Evolutionary conservation across 768 basidiomycete genomes (phyloP).

Genomic region (Lentinula raphanica): DNA sequence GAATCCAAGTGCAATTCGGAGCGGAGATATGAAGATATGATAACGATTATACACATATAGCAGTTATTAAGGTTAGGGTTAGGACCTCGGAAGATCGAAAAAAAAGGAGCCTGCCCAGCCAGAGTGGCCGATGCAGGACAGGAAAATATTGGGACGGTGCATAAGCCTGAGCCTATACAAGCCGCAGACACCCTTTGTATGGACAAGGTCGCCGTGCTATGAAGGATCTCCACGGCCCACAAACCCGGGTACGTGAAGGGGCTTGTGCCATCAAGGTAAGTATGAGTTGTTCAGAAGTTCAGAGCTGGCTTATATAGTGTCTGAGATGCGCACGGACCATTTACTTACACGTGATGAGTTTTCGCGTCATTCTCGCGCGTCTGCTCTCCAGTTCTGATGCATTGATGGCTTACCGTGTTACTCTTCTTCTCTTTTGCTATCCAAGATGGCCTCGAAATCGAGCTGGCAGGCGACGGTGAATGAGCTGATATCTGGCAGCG

Average conservation of each 20-base stretch:
- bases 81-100: neutral
- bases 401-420: neutral
- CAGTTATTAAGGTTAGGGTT: conserved; percentile 8
- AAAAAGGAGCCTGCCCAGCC: conserved; percentile 28
- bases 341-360: neutral
- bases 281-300: conserved; percentile 6
- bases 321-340: conserved; percentile 10
- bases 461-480: conserved; percentile 56
- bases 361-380: conserved; percentile 6
- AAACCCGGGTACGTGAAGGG: neutral
- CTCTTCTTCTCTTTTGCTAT: neutral
- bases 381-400: neutral
- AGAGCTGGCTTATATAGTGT: neutral
- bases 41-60: neutral
- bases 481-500: conserved; percentile 82
- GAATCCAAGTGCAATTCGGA: too few relatives aligned
- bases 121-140: conserved; percentile 35
- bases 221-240: neutral
- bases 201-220: conserved; percentile 3
- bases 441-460: conserved; percentile 11
- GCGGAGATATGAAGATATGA: too few relatives aligned
- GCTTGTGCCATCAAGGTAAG: conserved; percentile 11
- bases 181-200: conserved; percentile 32
- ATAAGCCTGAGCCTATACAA: conserved; percentile 45
- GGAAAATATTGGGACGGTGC: conserved; percentile 44